Conservation (phyloP, 2,329 filamentous ascomycete species). For the Pseudogymnoascus sp. region DNA sequence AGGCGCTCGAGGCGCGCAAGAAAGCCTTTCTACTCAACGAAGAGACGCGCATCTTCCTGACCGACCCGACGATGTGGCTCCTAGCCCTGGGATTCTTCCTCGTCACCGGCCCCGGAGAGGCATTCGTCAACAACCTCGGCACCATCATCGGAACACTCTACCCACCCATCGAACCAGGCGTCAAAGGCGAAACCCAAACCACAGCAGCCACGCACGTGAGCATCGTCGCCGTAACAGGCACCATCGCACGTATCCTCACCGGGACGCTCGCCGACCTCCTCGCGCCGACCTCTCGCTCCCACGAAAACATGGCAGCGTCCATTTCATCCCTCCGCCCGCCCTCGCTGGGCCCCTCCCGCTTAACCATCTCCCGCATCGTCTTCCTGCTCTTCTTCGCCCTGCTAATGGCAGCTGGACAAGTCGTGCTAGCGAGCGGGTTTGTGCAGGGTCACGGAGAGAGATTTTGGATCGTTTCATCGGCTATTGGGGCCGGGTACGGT, state of each 20-base stretch:
- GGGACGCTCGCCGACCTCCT: slow-evolving; percentile 83
- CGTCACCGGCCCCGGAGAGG: slow-evolving; percentile 89
- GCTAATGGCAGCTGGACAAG: slow-evolving; percentile 65
- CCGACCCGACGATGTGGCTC: slow-evolving; percentile 91
- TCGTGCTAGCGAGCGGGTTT: slow-evolving; percentile 66
- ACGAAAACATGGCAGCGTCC: slow-evolving; percentile 39
- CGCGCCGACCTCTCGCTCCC: slow-evolving; percentile 55
- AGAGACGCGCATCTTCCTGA: slow-evolving; percentile 76
- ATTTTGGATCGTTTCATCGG: slow-evolving; percentile 77
- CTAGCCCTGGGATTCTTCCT: slow-evolving; percentile 87
- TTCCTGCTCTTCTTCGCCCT: slow-evolving; percentile 71
- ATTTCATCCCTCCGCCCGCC: slow-evolving; percentile 26
- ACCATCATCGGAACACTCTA: slow-evolving; percentile 86
- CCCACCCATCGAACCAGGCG: slow-evolving; percentile 43
- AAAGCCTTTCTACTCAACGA: slow-evolving; percentile 89
- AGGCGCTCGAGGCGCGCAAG: slow-evolving; percentile 48
- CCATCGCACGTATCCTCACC: slow-evolving; percentile 79
- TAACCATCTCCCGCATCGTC: slow-evolving; percentile 65
- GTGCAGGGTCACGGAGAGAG: slow-evolving; percentile 66
- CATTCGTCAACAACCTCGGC: slow-evolving; percentile 95
- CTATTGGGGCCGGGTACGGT: slow-evolving; percentile 86
- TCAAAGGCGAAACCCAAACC: slow-evolving; percentile 13
- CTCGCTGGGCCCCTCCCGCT: slow-evolving; percentile 23
- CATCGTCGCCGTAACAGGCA: slow-evolving; percentile 84
- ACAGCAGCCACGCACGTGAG: slow-evolving; percentile 81